Base-by-base conservation (phyloP, 2,329 filamentous ascomycete species). In the Fusarium albidum region DNA sequence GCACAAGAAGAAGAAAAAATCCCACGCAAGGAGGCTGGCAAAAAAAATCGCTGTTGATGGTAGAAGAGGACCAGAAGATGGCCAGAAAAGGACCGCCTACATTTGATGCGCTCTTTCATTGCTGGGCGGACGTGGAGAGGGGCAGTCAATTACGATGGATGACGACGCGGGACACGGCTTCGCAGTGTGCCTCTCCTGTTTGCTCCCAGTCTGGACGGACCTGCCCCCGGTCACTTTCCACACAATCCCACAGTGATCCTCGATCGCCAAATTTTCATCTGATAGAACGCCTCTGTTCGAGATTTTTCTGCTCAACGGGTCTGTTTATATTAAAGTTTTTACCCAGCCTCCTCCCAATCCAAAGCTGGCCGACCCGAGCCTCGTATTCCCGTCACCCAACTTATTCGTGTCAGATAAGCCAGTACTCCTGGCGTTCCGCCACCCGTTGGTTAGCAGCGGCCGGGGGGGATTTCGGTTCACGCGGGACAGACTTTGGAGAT, bases 161-260 rank as follows among this genome's bases (percentile, higher is more conserved):
- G 59, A 61, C 59, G 59, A 61, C 47, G 55, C 35, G 55, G 25
- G 38, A 62, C 58, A 54, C 39, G 58, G 58, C 58, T 46, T 9
- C 42, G 42, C 41, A 44, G 55, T 61, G 44, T 31, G 25, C 31
- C 25, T 29, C 45, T 44, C 25, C 35, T 38, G 7, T 6, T 18
- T 50, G 34, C 41, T 55, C 32, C 34, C 21, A 21, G 21, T 21
- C 21, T 27, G 33, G 15, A 33, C 57, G 44, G 44, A 57, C 43
- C 26, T 43, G 18, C 18, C 44, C 57, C 57, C 54, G 48, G 40
- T 46, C 44, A 32, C 27, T 32, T 58, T 26, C 48, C 42, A 52
- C 27, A 28, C 27, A 50, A 58, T 50, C 34, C 43, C 40, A 44
- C 54, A 32, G 33, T 18, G 53, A 61, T 61, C 50, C 53, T 59